A percentile compares a stretch with the other conserved stretches of the same genome.
Evolutionary conservation across 1,284 basidiomycete species (phyloP).

Genomic region (Sporisorium scitamineum): DNA sequence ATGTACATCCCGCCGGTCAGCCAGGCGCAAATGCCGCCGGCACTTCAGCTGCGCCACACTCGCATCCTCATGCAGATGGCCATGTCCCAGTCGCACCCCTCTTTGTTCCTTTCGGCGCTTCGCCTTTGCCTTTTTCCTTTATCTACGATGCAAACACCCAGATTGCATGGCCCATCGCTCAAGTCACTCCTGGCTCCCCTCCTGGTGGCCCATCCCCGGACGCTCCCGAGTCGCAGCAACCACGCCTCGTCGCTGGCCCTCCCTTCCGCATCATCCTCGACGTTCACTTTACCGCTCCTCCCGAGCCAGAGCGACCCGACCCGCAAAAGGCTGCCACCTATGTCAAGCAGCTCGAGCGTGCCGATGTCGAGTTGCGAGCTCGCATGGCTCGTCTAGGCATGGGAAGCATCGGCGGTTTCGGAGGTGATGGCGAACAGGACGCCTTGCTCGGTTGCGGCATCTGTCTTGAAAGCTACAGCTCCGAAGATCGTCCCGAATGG

Average conservation of each 20-base stretch:
- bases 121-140: slow-evolving; percentile 61
- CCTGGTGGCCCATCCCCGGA: slow-evolving; percentile 38
- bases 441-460: slow-evolving; percentile 59
- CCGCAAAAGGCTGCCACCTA: slow-evolving; percentile 46
- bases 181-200: slow-evolving; percentile 36
- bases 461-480: slow-evolving; percentile 62
- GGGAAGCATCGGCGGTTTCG: slow-evolving; percentile 58
- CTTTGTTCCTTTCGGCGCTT: slow-evolving; percentile 58
- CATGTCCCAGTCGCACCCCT: slow-evolving; percentile 55
- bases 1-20: not conserved
- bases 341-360: slow-evolving; percentile 60
- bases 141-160: slow-evolving; percentile 57
- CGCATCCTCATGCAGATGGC: slow-evolving; percentile 34
- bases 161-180: slow-evolving; percentile 60
- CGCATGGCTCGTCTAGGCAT: slow-evolving; percentile 64
- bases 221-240: slow-evolving; percentile 35
- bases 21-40: not conserved
- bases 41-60: slow-evolving; percentile 1
- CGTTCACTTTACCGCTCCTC: slow-evolving; percentile 42
- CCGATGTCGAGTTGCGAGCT: slow-evolving; percentile 63
- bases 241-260: slow-evolving; percentile 52
- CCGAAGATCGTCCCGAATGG: slow-evolving; percentile 62
- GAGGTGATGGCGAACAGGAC: slow-evolving; percentile 15
- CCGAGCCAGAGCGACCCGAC: slow-evolving; percentile 48
- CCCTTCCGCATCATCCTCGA: slow-evolving; percentile 60